Evolutionary conservation across 2,329 filamentous ascomycete species (phyloP), one percentile per base, ranked within the genome.

Genomic region (Apiospora phragmitis): DNA sequence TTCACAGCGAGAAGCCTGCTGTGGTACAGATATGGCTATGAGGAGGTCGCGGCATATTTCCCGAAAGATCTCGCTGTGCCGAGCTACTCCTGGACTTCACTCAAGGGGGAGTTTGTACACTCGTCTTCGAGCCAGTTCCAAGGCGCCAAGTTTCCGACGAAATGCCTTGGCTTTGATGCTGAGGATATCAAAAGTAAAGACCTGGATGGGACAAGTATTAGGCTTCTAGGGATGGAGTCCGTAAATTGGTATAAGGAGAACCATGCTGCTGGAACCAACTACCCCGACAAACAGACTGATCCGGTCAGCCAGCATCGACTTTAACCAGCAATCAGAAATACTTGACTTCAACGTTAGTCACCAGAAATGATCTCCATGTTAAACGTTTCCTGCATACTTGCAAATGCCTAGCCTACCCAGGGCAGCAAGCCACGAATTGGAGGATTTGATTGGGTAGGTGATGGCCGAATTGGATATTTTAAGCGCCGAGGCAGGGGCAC

Each of bases 1-100:
- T 29, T 70, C n/a, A 32, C 21, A 12, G 65, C 42, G 8, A 68
- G 51, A 16, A n/a, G 65, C 18, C 29, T 70, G 21, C 18, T 70
- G 41, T 70, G 69, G 69, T 55, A 68, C 12, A 43, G 69, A 29
- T 14, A 51, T 11, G 24, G 24, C 11, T 2, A 26, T 26, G 47
- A 51, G 47, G 24, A 51, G 47, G 12, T 24, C 24, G 24, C n/a
- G 12, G 24, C 47, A 51, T 51, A 51, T 11, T 51, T 51, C n/a
- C 47, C 47, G 5, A 51, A 51, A 51, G 9, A 51, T 24, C 11
- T 51, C 2, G 5, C 3, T 26, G 24, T 51, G 24, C 47, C 47
- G 47, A 51, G 47, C 11, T 51, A 51, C 24, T 51, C 47, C 24
- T 51, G 47, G 47, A 26, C 47, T 26, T 51, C 47, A 4, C n/a